These are phyloP conservation scores for Naegleria lovaniensis DNA, from an alignment of 208 protist species.

Conservation along the genomic window DNA sequence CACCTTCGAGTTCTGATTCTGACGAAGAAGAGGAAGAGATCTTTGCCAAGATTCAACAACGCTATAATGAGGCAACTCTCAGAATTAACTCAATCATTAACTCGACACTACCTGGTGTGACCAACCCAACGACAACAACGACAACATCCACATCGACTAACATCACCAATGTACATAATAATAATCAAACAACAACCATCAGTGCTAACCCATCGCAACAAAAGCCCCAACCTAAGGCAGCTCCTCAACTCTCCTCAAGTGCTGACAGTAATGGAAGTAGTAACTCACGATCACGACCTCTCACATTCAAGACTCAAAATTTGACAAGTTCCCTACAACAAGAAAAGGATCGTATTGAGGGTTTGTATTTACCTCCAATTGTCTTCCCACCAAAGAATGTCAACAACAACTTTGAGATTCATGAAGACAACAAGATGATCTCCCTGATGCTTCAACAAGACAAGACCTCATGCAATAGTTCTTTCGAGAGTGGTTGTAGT, in stretches of 20 bases:
- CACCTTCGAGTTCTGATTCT: background rate
- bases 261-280: background rate
- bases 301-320: background rate
- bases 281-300: background rate
- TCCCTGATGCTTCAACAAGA: too few relatives aligned
- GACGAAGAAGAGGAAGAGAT: background rate
- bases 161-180: too few relatives aligned
- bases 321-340: background rate
- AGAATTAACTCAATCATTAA: background rate
- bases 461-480: too few relatives aligned
- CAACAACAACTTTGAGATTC: too few relatives aligned
- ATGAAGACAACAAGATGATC: too few relatives aligned
- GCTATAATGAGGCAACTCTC: background rate
- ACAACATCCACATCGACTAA: too few relatives aligned
- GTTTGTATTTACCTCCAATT: background rate
- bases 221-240: background rate
- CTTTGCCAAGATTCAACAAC: background rate
- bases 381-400: background rate
- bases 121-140: background rate
- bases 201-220: background rate
- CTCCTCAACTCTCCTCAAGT: background rate
- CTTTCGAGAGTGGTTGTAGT: too few relatives aligned
- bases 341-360: background rate
- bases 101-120: background rate
- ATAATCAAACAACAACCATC: background rate